A percentile compares a stretch with the other conserved stretches of the same genome.
These are phyloP conservation scores for Teratosphaeria viscida DNA, from an alignment of 2,329 filamentous ascomycete species.

Conservation along the genomic window DNA sequence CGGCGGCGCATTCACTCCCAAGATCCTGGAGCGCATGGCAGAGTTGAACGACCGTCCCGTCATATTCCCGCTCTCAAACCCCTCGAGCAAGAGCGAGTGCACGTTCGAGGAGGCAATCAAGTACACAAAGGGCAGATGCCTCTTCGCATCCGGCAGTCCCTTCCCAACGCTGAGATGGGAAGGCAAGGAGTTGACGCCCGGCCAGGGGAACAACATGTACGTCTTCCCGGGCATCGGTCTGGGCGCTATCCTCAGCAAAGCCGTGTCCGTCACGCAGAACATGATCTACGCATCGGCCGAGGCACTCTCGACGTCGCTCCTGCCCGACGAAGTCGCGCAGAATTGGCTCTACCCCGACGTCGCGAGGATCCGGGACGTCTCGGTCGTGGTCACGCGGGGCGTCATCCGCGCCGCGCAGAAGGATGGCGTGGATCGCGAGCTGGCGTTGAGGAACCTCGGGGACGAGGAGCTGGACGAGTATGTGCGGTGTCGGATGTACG, in stretches of 20 bases:
- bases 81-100: constrained; percentile 92
- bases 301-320: constrained; percentile 67
- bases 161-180: constrained; percentile 55
- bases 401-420: constrained; percentile 86
- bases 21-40: constrained; percentile 57
- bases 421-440: constrained; percentile 50
- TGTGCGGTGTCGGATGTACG: constrained; percentile 43
- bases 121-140: constrained; percentile 79
- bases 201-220: constrained; percentile 74
- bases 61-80: constrained; percentile 88
- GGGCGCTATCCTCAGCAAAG: constrained; percentile 83
- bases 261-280: constrained; percentile 74
- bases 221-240: constrained; percentile 95
- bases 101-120: constrained; percentile 88
- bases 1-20: constrained; percentile 85
- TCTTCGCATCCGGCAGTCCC: constrained; percentile 92
- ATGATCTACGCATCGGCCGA: constrained; percentile 96
- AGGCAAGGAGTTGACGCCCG: constrained; percentile 38
- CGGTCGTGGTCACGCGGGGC: constrained; percentile 72
- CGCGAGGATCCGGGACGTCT: constrained; percentile 83
- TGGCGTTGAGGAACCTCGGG: constrained; percentile 52
- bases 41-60: constrained; percentile 59
- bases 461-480: constrained; percentile 63
- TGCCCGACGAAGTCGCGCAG: constrained; percentile 66
- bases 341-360: constrained; percentile 84